These are phyloP conservation scores for Nitzschia inconspicua DNA, from an alignment of 108 stramenopile genomes.

Conservation along the genomic window DNA sequence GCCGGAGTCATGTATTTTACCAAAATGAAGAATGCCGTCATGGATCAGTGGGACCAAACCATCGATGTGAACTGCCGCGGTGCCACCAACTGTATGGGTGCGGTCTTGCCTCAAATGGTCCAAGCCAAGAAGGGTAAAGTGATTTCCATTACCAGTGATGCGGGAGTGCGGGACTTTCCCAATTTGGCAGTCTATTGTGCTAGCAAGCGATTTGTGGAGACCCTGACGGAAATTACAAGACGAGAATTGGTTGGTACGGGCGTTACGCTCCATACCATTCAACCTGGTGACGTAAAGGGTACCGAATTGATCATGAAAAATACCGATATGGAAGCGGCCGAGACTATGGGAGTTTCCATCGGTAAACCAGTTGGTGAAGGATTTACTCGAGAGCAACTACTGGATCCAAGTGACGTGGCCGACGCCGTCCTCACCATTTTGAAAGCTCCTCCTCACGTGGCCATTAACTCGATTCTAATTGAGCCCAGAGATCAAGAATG, in stretches of 20 bases:
- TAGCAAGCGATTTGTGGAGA: slow-evolving; percentile 73
- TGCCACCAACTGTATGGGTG: slow-evolving; percentile 59
- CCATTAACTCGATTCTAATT: slow-evolving; percentile 74
- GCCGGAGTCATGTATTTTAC: slow-evolving; percentile 88
- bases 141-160: slow-evolving; percentile 75
- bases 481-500: slow-evolving; percentile 59
- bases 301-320: slow-evolving; percentile 49
- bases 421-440: slow-evolving; percentile 71
- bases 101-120: slow-evolving; percentile 56
- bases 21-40: slow-evolving; percentile 57
- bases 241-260: slow-evolving; percentile 51
- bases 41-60: slow-evolving; percentile 79
- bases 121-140: slow-evolving; percentile 69
- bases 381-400: slow-evolving; percentile 42
- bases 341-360: slow-evolving; percentile 43
- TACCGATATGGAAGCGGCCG: slow-evolving; percentile 45
- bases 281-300: slow-evolving; percentile 56
- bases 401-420: slow-evolving; percentile 75
- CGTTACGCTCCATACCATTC: slow-evolving; percentile 47
- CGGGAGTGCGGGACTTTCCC: slow-evolving; percentile 64
- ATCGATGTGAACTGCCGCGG: slow-evolving; percentile 85
- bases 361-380: slow-evolving; percentile 60
- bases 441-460: slow-evolving; percentile 75
- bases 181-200: slow-evolving; percentile 73
- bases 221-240: slow-evolving; percentile 41